Percentiles rank a stretch among this genome's conserved stretches.
These are phyloP conservation scores for Xylaria sp. DNA, from an alignment of 2,329 filamentous ascomycete species.

Conservation along the genomic window DNA sequence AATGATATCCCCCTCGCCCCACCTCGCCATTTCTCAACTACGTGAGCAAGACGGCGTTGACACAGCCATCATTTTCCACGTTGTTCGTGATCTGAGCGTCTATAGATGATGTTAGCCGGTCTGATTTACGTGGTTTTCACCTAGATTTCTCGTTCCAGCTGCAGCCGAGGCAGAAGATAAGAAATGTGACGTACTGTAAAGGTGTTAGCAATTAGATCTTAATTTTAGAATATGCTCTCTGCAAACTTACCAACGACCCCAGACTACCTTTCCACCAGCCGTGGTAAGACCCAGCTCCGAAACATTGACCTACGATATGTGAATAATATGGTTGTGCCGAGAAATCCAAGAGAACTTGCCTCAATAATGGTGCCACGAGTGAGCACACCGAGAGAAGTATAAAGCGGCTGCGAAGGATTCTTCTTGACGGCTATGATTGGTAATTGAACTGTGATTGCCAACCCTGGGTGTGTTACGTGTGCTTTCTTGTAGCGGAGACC, in stretches of 20 bases:
- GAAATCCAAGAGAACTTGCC: background rate
- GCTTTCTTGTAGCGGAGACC: too few relatives aligned
- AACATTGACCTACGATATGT: conserved; percentile 86
- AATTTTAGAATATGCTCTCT: conserved; percentile 44
- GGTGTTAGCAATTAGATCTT: conserved; percentile 6
- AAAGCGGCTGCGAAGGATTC: conserved; percentile 86
- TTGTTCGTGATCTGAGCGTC: conserved; percentile 57
- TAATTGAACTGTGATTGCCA: conserved; percentile 27
- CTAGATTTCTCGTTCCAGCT: background rate
- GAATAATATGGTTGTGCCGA: background rate
- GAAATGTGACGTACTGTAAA: conserved; percentile 20
- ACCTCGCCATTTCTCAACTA: conserved; percentile 28
- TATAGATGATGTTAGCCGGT: conserved; percentile 17
- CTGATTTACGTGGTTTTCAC: background rate
- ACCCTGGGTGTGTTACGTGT: conserved; percentile 74
- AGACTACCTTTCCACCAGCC: conserved; percentile 90
- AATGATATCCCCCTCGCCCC: background rate
- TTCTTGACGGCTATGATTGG: conserved; percentile 70
- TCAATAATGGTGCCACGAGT: conserved; percentile 2
- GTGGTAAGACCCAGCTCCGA: conserved; percentile 92
- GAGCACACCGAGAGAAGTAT: conserved; percentile 53
- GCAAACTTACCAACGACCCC: conserved; percentile 66
- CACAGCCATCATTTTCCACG: conserved; percentile 54
- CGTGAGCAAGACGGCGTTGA: conserved; percentile 54
- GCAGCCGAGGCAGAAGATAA: background rate